Base-by-base conservation (phyloP, 2,329 filamentous ascomycete genomes). In the Endoconidiophora laricicola region DNA sequence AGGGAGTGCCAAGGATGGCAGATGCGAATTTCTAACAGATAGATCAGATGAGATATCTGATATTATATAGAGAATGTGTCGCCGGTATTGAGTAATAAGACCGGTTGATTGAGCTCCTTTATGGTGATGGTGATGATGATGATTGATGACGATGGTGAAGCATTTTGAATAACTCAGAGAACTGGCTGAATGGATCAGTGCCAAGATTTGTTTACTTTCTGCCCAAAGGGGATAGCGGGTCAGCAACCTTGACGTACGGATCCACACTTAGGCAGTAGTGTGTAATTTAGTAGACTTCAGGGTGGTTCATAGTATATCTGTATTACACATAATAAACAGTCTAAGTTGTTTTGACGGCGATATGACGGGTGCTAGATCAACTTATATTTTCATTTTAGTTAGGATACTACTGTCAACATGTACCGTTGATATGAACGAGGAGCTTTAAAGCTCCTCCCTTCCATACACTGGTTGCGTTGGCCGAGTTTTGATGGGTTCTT, bases 131-230 rank as follows among this genome's bases (percentile, higher is more conserved):
- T 16, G 23, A 44, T 14, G 22, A 24, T 18, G 16, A 26, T 24
- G 4, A 26, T 44, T 44, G 42, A 7, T 26, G 20, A 44, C 16
- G 9, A 26, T 3, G 20, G 22, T n/a, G 16, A 23, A 18, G 16
- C 16, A 18, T 18, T 18, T 20, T 38, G 33, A 46, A 36, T 29
- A 14, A 18, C 16, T 18, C 16, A 18, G 16, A 1, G 33, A 46
- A 39, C 16, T 38, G 44, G 18, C 44, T 37, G 29, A 14, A 33
- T 46, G 16, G 40, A 37, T 37, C 12, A 4, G 10, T n/a, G 10
- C 12, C 14, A 22, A 14, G 33, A 6, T 48, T 42, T 48, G 38
- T 48, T 48, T 48, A 48, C 46, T 48, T 48, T 48, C 2, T 42
- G 20, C 46, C 46, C 7, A 48, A 48, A 48, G 20, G 33, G 46